Base-by-base conservation (phyloP, 345 rosid species). In the Eucalyptus shirleyi region DNA sequence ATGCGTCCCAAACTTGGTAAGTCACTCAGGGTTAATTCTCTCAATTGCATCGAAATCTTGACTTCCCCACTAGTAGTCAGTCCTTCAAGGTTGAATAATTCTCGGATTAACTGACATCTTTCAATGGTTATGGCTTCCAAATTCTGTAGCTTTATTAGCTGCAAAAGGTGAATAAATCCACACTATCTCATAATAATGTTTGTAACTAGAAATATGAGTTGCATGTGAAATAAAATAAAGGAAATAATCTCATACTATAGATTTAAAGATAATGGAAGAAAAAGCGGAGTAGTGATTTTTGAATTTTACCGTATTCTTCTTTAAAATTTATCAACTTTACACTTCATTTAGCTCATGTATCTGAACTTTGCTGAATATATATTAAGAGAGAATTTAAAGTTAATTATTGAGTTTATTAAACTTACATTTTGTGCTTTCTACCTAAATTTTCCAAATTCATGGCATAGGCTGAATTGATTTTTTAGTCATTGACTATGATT, bases 61-160 rank as follows among this genome's bases (percentile, higher is more conserved):
- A 26, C 14, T 1, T 59, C 15, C 67, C 15, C n/a, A 59, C 2
- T 26, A 0, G 0, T 1, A 5, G n/a, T 5, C 0, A 26, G 0
- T 59, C 4, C 67, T 26, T 59, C 67, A 11, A 59, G 4, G n/a
- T 59, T 4, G 0, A 59, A 59, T 26, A 59, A 8, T 26, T 59
- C n/a, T 0, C 15, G 0, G 26, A 26, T 26, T 3, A 26, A 24
- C 0, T 11, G 16, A 26, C 67, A 59, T 59, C 0, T 26, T 59
- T 59, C 67, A 11, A 59, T 11, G 4, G 16, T 59, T 3, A 59
- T 24, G 2, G 67, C n/a, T 59, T 59, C 67, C 67, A 59, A 11
- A 26, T 0, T 10, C 0, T 59, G 8, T 3, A 45, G 47, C 47
- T 9, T 60, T 26, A 12, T 26, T 28, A 60, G 16, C 67, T 12